Evolutionary conservation across 148 eudicot genomes (phyloP), one percentile per base, ranked within the genome.

Genomic region (Limonium bicolor): DNA sequence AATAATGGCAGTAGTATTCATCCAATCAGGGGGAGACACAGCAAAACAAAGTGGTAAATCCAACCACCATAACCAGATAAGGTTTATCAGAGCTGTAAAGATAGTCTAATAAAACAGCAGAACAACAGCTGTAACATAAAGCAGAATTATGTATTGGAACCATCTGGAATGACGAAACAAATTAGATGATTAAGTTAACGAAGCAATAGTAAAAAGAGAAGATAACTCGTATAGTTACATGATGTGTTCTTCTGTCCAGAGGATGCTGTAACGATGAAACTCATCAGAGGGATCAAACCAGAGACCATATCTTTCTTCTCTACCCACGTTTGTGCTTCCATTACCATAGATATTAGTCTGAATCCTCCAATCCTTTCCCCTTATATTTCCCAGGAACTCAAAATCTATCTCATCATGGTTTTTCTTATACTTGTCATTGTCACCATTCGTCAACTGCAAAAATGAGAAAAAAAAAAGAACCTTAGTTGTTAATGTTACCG

Each of bases 201-300:
- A 3, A 41, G 8, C 7, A 41, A 16, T 41, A 22, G 23, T 7
- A 24, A 14, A 25, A 14, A 6, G 19, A 13, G 10, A 3, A 14
- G 16, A 21, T n/a, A n/a, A n/a, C n/a, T n/a, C n/a, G n/a, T n/a
- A n/a, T n/a, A 42, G 24, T 55, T 73, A 77, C 85, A 88, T 77
- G 56, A 88, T 82, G 32, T 60, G 73, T 58, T 74, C 63, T 38
- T 74, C 49, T 55, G 83, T 68, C 96, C 96, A 88, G 9, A 88
- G 74, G 36, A 88, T 72, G 60, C 83, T 75, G 56, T 88, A 88
- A 4, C 62, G 77, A 62, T 88, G 96, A 39, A 67, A 80, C 52
- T 83, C 94, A 51, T 83, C 83, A 0, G 92, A 62, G 27, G 94
- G 96, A 67, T 88, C 96, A 64, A 88, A 88, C 94, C 94, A 77